Base-by-base conservation (phyloP, 1,284 basidiomycete genomes). In the Golubevia pallescens region DNA sequence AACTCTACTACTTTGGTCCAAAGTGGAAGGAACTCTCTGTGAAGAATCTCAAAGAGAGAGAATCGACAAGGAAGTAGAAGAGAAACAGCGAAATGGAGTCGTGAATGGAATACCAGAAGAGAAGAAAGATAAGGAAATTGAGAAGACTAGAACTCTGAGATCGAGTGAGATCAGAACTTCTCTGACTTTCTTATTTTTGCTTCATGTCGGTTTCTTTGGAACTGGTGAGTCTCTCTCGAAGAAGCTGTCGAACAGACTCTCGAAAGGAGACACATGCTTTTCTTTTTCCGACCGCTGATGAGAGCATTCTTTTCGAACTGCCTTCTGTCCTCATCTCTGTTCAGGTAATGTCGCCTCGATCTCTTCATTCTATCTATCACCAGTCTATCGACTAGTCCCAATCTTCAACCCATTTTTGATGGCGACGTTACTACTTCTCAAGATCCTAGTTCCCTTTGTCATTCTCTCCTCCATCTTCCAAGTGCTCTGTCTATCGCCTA, bases 321-420 rank as follows among this genome's bases (percentile, higher is more conserved):
- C n/a, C n/a, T n/a, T 10, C 34, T 10, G 3, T 5, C 34, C 16
- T 57, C 54, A 3, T 34, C 60, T 28, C 7, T 62, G 2, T 48
- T 6, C 67, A 32, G 81, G 81, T 63, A 84, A 84, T 70, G 76
- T 13, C 79, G 81, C 38, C 80, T 79, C 61, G 65, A 69, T 3
- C 56, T 70, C 1, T 38, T 38, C 34, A 38, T 95, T 95, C 86
- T 95, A 95, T 84, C 88, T 95, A 10, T 93, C 92, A 57, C 93
- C 93, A 0, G 93, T 95, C 7, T 95, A 94, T 78, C 91, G 94
- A 2, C 88, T 95, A 13, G 91, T 95, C 65, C 93, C 93, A 0
- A 89, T 94, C 65, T 95, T 95, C 86, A 92, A 89, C 71, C 93
- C 94, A 0, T 95, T 94, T 86, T 88, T 93, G 62, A 94, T 95